Percentiles rank a stretch among this genome's conserved stretches.
phyloP scores from a whole-genome alignment of 2,329 filamentous ascomycete species.

The Claviceps spartinae region DNA sequence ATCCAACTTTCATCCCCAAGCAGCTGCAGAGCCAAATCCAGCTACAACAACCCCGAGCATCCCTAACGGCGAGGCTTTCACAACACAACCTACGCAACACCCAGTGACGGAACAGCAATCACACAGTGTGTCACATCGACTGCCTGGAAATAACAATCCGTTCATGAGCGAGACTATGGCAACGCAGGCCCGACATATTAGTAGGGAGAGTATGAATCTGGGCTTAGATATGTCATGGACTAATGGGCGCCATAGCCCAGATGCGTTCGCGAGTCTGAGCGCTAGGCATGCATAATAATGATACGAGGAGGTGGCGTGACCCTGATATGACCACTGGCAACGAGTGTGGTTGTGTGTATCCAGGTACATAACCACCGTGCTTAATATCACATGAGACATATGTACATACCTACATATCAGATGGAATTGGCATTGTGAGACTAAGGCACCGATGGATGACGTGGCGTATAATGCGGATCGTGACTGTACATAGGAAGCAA shows the following conservation, averaged over 20 bases:
- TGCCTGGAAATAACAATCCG: conserved; percentile 41
- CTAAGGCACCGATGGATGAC: not conserved
- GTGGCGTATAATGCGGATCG: not conserved
- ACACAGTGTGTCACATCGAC: conserved; percentile 19
- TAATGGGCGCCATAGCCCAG: conserved; percentile 63
- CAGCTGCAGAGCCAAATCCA: conserved; percentile 16
- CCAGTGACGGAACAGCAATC: conserved; percentile 13
- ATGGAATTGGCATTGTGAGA: too few relatives aligned
- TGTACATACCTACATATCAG: too few relatives aligned
- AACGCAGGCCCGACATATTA: conserved; percentile 22
- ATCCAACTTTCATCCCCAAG: conserved; percentile 27
- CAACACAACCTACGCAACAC: conserved; percentile 14
- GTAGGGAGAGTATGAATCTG: conserved; percentile 58
- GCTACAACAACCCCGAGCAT: conserved; percentile 16
- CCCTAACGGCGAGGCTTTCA: conserved; percentile 15
- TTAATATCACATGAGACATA: not conserved
- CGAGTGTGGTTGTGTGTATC: not conserved
- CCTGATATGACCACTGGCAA: not conserved
- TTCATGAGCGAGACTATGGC: conserved; percentile 29
- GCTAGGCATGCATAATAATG: conserved; percentile 38
- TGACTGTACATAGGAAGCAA: too few relatives aligned
- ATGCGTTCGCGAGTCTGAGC: conserved; percentile 66
- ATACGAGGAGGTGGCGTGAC: not conserved
- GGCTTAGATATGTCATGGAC: conserved; percentile 51
- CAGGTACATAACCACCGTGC: not conserved